Base-by-base conservation (phyloP, 192 early-diverging fungal species). In the Linnemannia schmuckeri region DNA sequence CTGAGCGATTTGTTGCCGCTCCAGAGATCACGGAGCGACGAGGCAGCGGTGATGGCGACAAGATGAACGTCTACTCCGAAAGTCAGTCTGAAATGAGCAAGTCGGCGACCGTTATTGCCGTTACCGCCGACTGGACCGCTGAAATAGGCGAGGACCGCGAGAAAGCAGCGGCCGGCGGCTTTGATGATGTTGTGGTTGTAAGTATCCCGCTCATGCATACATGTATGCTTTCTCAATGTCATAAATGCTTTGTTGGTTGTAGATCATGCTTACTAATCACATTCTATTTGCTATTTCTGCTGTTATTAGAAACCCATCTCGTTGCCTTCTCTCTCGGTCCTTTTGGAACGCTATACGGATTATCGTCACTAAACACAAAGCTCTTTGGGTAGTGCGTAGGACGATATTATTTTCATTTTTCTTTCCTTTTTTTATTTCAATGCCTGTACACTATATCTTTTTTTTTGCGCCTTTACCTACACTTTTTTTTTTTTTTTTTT, bases 181-280 rank as follows among this genome's bases (percentile, higher is more conserved):
- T 87, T 75, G 85, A 87, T 37, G 85, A 87, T 75, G 85, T 87
- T 18, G 75, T 87, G 79, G 85, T 87, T 27, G 79, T 81, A 75
- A 24, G 79, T 81, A 54, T 46, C 38, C 52, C 42, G 33, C n/a
- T 49, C 46, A 12, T 49, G n/a, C 41, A 27, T 0, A 30, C 27
- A 20, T 6, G 35, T 10, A n/a, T 35, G 24, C 35, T 68, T 38
- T 1, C 27, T 77, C 20, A 20, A 41, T 3, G 35, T 18, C 49
- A 52, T 40, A 17, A 33, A 9, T 38, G 20, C 20, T 22, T 6
- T 75, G 33, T 30, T 40, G 22, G 37, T 12, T n/a, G 20, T 54
- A 41, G 13, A 41, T 30, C 18, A 30, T 63, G 18, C 22, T 78
- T 1, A 70, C 77, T 71, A 37, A 27, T 44, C 2, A 27, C 24